Conservation (phyloP, 164 flowering plant genomes). For the Annona cherimola region DNA sequence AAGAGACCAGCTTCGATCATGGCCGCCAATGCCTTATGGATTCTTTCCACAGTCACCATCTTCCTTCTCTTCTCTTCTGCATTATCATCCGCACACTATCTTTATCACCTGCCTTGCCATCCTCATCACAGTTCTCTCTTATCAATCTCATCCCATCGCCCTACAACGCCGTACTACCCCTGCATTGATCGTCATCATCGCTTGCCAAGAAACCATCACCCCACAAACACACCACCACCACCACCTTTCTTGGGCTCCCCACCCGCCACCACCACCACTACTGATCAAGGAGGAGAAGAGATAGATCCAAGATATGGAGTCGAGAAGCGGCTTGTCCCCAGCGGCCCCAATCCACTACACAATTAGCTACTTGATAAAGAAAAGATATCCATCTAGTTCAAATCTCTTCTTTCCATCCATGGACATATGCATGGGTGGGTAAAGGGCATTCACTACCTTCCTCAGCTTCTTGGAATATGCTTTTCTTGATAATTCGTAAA, state of each 20-base stretch:
- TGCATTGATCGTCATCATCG: conserved; percentile 3
- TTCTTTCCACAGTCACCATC: not conserved
- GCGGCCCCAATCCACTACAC: conserved; percentile 90
- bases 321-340: conserved; percentile 74
- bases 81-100: not conserved
- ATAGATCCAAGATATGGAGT: conserved; percentile 80
- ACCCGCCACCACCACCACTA: conserved; percentile 12
- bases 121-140: conserved; percentile 9
- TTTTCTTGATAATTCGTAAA: not conserved
- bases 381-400: not conserved
- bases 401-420: not conserved
- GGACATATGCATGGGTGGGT: not conserved
- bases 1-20: not conserved
- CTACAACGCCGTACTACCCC: conserved; percentile 23
- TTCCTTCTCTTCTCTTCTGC: not conserved
- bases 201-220: conserved; percentile 24
- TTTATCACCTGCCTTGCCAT: conserved; percentile 11
- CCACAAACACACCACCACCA: conserved; percentile 15
- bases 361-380: conserved; percentile 30
- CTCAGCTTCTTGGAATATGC: not conserved
- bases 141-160: not conserved
- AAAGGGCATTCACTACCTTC: not conserved
- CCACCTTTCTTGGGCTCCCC: not conserved
- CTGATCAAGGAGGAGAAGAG: conserved; percentile 19
- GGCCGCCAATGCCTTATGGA: not conserved